These are phyloP conservation scores for Diaporthe vaccinii DNA, from an alignment of 2,329 filamentous ascomycete genomes.

Conservation along the genomic window DNA sequence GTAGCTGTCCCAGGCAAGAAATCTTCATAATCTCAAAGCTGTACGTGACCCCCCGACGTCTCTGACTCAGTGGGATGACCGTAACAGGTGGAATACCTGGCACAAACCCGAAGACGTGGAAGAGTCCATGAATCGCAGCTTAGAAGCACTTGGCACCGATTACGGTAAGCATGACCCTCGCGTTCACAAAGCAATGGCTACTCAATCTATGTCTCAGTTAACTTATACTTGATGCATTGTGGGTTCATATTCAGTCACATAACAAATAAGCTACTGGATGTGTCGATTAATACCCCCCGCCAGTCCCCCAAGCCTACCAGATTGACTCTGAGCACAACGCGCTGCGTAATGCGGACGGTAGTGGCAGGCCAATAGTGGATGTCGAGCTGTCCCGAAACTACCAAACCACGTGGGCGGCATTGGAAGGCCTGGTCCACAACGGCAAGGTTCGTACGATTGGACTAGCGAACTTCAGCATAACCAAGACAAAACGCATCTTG, in stretches of 20 bases:
- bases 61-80: neutral
- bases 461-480: constrained; percentile 76
- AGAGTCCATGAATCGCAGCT: constrained; percentile 47
- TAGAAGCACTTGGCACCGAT: constrained; percentile 63
- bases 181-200: neutral
- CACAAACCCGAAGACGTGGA: constrained; percentile 46
- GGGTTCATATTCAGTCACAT: neutral
- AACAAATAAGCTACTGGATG: neutral
- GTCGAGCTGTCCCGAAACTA: neutral
- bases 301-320: neutral
- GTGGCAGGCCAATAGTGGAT: neutral
- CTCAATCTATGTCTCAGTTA: constrained; percentile 49
- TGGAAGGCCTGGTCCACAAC: constrained; percentile 61
- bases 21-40: constrained; percentile 52
- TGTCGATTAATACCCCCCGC: neutral
- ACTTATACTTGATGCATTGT: constrained; percentile 64
- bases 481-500: constrained; percentile 64
- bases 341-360: neutral
- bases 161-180: constrained; percentile 44
- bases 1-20: constrained; percentile 49
- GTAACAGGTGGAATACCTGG: neutral
- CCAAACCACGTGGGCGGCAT: constrained; percentile 24
- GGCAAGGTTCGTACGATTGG: constrained; percentile 76
- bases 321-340: neutral
- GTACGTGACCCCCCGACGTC: neutral